Evolutionary conservation across 768 basidiomycete genomes (phyloP).

Genomic region (Auriscalpium microsporum): DNA sequence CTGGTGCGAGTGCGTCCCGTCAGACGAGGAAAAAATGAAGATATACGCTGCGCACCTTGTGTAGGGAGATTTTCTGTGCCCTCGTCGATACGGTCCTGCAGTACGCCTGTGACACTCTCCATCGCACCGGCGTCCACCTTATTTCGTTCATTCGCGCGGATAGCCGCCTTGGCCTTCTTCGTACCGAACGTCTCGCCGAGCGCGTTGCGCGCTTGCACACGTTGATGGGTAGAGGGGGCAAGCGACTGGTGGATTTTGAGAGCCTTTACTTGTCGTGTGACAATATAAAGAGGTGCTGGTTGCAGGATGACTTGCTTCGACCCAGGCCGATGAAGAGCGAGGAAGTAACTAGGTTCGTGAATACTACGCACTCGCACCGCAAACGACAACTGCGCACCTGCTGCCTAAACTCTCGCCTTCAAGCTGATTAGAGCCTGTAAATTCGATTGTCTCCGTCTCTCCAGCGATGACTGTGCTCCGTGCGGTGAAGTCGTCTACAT

Average conservation of each 20-base stretch:
- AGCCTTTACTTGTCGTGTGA: conserved; percentile 76
- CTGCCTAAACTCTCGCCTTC: conserved; percentile 49
- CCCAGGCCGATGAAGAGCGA: conserved; percentile 74
- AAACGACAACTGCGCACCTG: conserved; percentile 38
- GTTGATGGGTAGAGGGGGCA: conserved; percentile 44
- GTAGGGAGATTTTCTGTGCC: conserved; percentile 64
- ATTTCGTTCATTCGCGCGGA: conserved; percentile 81
- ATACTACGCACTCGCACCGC: no score
- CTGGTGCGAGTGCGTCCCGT: conserved; percentile 27
- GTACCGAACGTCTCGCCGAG: conserved; percentile 93
- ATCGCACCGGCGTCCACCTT: conserved; percentile 84
- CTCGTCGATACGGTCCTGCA: conserved; percentile 77
- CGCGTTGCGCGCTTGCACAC: conserved; percentile 57
- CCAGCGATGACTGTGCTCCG: conserved; percentile 52
- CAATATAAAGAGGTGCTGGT: conserved; percentile 56
- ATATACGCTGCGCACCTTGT: conserved; percentile 38
- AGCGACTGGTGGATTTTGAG: conserved; percentile 57
- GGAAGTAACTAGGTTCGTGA: conserved; percentile 52
- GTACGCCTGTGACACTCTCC: conserved; percentile 70
- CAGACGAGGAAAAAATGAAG: neutral
- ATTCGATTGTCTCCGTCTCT: conserved; percentile 80
- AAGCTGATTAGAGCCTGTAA: conserved; percentile 55
- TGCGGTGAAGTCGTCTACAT: conserved; percentile 25
- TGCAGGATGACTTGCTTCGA: conserved; percentile 66
- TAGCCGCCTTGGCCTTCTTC: conserved; percentile 83